These are phyloP conservation scores for Brassica hybrid DNA, from an alignment of 441 rosid species.

Conservation along the genomic window DNA sequence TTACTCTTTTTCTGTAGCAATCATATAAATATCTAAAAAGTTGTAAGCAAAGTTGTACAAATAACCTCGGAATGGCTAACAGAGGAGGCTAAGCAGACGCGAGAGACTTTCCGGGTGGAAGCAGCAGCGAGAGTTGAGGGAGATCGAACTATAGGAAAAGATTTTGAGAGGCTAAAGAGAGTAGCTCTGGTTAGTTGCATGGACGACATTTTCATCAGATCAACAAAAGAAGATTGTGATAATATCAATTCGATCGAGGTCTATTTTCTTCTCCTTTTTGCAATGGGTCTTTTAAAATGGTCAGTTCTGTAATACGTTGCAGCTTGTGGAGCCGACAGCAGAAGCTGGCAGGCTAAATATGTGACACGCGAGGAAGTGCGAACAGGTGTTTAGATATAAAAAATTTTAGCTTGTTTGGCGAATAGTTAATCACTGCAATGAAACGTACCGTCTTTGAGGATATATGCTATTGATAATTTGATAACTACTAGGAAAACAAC, in stretches of 20 bases:
- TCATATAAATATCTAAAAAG: not conserved
- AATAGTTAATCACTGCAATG: not conserved
- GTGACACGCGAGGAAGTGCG: constrained; percentile 42
- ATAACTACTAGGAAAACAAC: not conserved
- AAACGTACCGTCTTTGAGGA: not conserved
- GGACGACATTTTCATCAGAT: constrained; percentile 50
- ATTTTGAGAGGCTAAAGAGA: constrained; percentile 48
- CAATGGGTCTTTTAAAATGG: not conserved
- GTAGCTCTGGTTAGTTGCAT: constrained; percentile 47
- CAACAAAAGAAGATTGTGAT: not conserved
- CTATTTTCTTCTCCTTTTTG: not conserved
- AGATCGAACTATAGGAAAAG: constrained; percentile 45
- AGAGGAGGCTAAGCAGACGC: constrained; percentile 63
- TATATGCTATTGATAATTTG: not conserved
- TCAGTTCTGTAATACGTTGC: constrained; percentile 30
- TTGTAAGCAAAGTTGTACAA: not conserved
- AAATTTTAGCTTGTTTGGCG: not conserved
- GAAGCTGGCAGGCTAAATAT: constrained; percentile 31
- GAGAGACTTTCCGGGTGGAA: constrained; percentile 45
- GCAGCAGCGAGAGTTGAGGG: constrained; percentile 35
- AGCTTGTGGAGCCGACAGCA: constrained; percentile 7
- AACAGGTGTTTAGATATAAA: constrained; percentile 49
- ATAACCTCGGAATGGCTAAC: constrained; percentile 44
- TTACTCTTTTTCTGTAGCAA: not conserved
- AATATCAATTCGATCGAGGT: not conserved